Evolutionary conservation across 345 rosid species (phyloP), one percentile per base, ranked within the genome.

Genomic region (Eucalyptus dawsonii): DNA sequence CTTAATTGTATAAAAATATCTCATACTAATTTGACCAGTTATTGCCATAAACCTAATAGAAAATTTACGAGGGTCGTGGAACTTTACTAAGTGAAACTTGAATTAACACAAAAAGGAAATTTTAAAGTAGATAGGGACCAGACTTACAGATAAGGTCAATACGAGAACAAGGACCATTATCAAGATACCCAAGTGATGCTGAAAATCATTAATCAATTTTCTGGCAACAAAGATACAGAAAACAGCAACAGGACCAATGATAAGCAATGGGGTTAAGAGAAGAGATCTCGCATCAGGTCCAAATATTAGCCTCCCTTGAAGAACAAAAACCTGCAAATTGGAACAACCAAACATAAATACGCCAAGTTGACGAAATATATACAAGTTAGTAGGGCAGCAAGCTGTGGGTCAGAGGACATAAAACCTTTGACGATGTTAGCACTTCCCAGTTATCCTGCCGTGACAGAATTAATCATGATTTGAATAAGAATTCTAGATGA

Each of bases 201-300:
- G 95, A 89, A 96, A 96, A 87, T 95, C 97, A 89, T 95, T 93
- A 88, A 94, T 88, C 65, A 98, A 93, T 88, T 96, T 97, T 88
- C 94, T 88, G 50, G 93, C 99, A 11, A 98, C 97, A 87, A 96
- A 98, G 86, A 93, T 91, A 88, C 98, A 98, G 94, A 98, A 98
- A 54, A 95, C 81, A 45, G 85, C 91, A 62, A 94, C 95, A 86
- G 99, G 99, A 90, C 92, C 95, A 85, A 95, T 96, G 86, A 98
- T 92, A 90, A 98, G 92, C 93, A 93, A 92, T 90, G 95, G 76
- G 44, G 98, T 93, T 21, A 97, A 88, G 87, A 94, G 91, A 80
- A 98, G 86, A 25, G 95, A 96, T 88, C 95, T 92, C 31, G 95
- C 97, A 95, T 98, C 99, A 1, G 99, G 99, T 93, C 99, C 99